Base-by-base conservation (phyloP, 2,329 filamentous ascomycete genomes). In the Aspergillus sergii region DNA sequence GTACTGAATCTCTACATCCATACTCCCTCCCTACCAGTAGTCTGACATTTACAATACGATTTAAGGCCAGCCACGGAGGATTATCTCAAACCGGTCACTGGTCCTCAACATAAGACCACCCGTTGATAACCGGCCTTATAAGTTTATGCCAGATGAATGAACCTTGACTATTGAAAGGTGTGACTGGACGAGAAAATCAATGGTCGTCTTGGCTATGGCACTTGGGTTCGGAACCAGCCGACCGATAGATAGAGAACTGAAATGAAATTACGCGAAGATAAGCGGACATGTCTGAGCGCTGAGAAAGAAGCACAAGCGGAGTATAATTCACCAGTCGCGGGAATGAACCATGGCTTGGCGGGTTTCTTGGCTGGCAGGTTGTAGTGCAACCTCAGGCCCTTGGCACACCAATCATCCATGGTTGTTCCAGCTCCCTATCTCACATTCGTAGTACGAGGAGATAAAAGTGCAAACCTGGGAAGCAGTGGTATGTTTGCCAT, bases 331-430 rank as follows among this genome's bases (percentile, higher is more conserved):
- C 39, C 59, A 56, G 54, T 56, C 45, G 59, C 61, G 60, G 51
- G 19, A 36, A 21, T 54, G 28, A 30, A 48, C 45, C 48, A 51
- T 46, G 14, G 34, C 66, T 66, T 62, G 58, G 56, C 41, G 2
- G 39, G n/a, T 32, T 30, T 12, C 68, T 72, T 72, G 71, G 70
- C 70, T 67, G 69, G 69, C 48, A 68, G 36, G 53, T 50, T 63
- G 30, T 60, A 66, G 55, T 73, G 72, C 66, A 73, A 72, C 71
- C 65, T 62, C 62, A 61, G 8, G 58, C 62, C 64, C 73, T 72
- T 67, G 69, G 67, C 39, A 28, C 23, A 12, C 28, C 32, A 36
- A 32, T 54, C 28, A 34, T n/a, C 21, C 28, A 14, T 12, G 11
- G 51, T n/a, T 19, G 51, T 12, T 12, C 11, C 11, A 9, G 50